A percentile compares a stretch with the other conserved stretches of the same genome.
Conservation (phyloP, 768 basidiomycete species). For the Hygrophoropsis aurantiaca region DNA sequence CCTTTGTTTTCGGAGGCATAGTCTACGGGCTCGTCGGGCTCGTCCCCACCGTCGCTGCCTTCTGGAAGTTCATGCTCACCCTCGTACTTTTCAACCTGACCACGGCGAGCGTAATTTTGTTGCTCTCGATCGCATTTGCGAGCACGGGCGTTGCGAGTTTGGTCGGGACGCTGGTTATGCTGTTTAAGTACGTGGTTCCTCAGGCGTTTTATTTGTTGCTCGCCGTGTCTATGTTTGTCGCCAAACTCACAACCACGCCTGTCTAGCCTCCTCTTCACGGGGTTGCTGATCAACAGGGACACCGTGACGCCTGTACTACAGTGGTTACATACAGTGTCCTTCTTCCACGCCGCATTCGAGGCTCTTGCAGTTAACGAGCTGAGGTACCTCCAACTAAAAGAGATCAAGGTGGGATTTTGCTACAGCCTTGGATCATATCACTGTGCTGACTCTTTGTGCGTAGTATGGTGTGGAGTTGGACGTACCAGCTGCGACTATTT, state of each 20-base stretch:
- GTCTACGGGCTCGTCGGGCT: conserved; percentile 94
- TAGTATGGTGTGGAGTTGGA: conserved; percentile 94
- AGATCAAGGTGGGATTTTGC: conserved; percentile 65
- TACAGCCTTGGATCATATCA: neutral
- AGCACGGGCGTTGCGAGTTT: conserved; percentile 88
- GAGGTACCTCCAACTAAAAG: conserved; percentile 88
- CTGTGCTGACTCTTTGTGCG: too few relatives aligned
- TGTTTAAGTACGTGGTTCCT: conserved; percentile 82
- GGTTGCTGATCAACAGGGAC: conserved; percentile 91
- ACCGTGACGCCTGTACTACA: conserved; percentile 68
- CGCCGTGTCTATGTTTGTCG: conserved; percentile 8
- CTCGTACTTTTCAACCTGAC: conserved; percentile 96
- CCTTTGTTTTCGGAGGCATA: conserved; percentile 93
- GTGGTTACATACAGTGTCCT: conserved; percentile 90
- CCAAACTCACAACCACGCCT: neutral
- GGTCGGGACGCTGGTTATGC: conserved; percentile 93
- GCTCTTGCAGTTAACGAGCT: conserved; percentile 97
- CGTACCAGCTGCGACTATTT: conserved; percentile 92
- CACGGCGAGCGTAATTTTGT: conserved; percentile 87
- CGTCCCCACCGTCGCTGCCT: conserved; percentile 83
- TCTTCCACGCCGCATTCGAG: conserved; percentile 99
- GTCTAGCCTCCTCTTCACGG: conserved; percentile 87
- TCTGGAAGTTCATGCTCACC: conserved; percentile 98
- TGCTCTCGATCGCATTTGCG: conserved; percentile 86
- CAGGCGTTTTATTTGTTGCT: conserved; percentile 6